Evolutionary conservation across 129 eudicot genomes (phyloP).

Genomic region (Smallanthus sonchifolius): DNA sequence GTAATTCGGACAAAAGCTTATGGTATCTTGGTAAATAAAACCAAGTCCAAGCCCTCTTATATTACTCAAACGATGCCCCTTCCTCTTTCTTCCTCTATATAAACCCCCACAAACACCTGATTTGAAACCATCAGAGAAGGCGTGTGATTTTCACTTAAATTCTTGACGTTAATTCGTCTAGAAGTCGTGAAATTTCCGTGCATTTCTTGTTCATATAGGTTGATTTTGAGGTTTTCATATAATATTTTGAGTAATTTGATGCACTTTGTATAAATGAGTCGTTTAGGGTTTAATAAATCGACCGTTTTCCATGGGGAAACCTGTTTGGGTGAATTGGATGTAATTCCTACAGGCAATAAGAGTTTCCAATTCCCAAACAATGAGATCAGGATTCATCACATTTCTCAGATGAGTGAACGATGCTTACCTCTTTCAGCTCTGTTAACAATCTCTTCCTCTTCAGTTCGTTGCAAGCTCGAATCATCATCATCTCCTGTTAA

Average conservation of each 20-base stretch:
- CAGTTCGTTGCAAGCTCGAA: constrained; percentile 83
- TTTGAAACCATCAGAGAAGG: constrained; percentile 55
- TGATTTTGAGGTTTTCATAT: neutral
- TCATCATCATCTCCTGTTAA: constrained; percentile 30
- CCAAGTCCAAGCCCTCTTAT: constrained; percentile 7
- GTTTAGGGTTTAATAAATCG: constrained; percentile 59
- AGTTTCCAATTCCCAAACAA: constrained; percentile 67
- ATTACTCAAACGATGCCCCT: neutral
- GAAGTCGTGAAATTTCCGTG: neutral
- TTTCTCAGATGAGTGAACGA: constrained; percentile 59
- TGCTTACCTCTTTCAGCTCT: constrained; percentile 73
- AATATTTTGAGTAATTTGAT: constrained; percentile 7
- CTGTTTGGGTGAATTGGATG: constrained; percentile 69
- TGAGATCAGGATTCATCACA: constrained; percentile 68
- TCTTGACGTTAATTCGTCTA: neutral
- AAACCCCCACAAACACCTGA: constrained; percentile 23
- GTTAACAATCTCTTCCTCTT: constrained; percentile 53
- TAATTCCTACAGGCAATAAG: constrained; percentile 43
- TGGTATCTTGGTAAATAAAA: constrained; percentile 35
- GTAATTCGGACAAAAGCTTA: neutral
- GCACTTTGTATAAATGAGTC: constrained; percentile 41
- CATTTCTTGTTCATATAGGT: neutral
- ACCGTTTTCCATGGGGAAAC: constrained; percentile 67
- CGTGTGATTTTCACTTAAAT: neutral
- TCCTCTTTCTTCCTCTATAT: constrained; percentile 31